Evolutionary conservation across 176 grass and related monocot genomes (phyloP).

Genomic region (Thalia dealbata): DNA sequence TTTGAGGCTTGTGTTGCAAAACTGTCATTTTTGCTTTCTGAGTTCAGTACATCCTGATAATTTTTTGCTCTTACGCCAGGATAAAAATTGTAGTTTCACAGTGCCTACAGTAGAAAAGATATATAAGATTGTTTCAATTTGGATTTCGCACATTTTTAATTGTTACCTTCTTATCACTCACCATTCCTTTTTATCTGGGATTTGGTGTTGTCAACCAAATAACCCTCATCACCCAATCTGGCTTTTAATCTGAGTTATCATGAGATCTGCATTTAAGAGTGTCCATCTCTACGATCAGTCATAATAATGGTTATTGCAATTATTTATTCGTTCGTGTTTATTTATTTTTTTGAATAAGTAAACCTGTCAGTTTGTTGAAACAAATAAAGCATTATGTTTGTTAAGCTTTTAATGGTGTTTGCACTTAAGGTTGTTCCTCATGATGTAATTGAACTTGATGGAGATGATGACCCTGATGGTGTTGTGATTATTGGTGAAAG

Average conservation of each 20-base stretch:
- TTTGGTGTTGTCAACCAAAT: not conserved
- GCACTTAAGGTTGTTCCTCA: conserved; percentile 38
- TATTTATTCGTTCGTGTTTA: not conserved
- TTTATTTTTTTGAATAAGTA: not conserved
- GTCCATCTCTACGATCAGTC: not conserved
- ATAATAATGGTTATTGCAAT: not conserved
- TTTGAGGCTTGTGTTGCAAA: not conserved
- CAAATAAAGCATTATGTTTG: not conserved
- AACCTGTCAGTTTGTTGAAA: not conserved
- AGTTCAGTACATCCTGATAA: not conserved
- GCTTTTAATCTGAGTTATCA: not conserved
- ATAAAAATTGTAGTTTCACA: not conserved
- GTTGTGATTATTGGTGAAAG: conserved; percentile 40
- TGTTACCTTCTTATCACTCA: not conserved
- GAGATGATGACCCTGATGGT: conserved; percentile 43
- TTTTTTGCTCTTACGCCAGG: not conserved
- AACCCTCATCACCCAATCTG: not conserved
- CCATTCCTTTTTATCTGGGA: not conserved
- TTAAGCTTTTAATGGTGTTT: not conserved
- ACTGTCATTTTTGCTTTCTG: not conserved
- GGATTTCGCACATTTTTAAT: not conserved
- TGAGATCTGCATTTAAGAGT: not conserved
- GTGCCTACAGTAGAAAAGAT: not conserved
- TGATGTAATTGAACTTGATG: conserved; percentile 71
- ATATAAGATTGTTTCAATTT: not conserved